Percentiles rank a stretch among this genome's conserved stretches.
Conservation (phyloP, 2,329 filamentous ascomycete genomes). For the Alternaria conjuncta region DNA sequence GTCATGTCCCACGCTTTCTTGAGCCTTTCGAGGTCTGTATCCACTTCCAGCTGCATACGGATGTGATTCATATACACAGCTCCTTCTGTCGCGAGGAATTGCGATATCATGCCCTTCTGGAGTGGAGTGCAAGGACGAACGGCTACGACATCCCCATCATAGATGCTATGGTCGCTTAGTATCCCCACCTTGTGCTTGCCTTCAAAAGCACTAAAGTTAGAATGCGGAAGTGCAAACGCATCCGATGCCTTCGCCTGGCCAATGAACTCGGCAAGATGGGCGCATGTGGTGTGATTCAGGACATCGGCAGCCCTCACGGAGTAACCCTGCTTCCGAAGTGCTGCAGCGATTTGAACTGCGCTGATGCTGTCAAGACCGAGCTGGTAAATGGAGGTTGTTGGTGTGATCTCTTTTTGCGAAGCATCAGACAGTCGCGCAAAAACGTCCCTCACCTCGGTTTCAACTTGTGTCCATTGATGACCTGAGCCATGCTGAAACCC, state of each 20-base stretch:
- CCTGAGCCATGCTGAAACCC: constrained; percentile 1
- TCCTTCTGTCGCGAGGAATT: constrained; percentile 72
- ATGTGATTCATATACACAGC: constrained; percentile 78
- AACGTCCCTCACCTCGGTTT: constrained; percentile 61
- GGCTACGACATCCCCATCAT: constrained; percentile 55
- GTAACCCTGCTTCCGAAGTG: constrained; percentile 66
- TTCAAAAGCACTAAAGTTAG: constrained; percentile 62
- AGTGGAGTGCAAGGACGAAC: constrained; percentile 79
- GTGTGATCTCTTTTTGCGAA: constrained; percentile 58
- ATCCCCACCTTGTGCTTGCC: constrained; percentile 47
- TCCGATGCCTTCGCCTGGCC: background rate
- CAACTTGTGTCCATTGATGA: constrained; percentile 58
- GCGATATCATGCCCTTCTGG: constrained; percentile 79
- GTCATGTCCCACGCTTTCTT: constrained; percentile 66
- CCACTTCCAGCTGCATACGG: constrained; percentile 57
- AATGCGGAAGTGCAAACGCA: background rate
- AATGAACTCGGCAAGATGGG: constrained; percentile 38
- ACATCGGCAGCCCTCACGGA: constrained; percentile 73
- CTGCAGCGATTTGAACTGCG: constrained; percentile 75
- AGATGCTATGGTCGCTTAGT: constrained; percentile 39
- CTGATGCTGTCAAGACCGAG: constrained; percentile 94
- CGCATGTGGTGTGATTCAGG: constrained; percentile 60
- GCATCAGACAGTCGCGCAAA: constrained; percentile 66
- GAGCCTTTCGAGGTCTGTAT: constrained; percentile 53
- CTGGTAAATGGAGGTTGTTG: constrained; percentile 77